Base-by-base conservation (phyloP, 352 stramenopile genomes). In the Aphanomyces invadans region DNA sequence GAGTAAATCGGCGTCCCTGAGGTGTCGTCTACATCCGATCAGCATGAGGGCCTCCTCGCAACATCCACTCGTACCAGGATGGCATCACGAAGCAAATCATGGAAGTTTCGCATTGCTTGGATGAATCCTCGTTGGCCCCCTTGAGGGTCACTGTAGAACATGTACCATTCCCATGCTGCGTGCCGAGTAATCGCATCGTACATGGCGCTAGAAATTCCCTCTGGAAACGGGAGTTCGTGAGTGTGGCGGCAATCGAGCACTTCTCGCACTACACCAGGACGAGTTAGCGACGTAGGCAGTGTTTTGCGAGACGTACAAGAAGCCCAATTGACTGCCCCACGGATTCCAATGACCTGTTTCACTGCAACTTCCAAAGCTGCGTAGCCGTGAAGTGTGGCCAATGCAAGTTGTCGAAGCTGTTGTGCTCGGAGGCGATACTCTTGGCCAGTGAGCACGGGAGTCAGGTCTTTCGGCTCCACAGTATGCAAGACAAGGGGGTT, bases 91-190 rank as follows among this genome's bases (percentile, higher is more conserved):
- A 57, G 21, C 49, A 57, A 38, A 15, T 7, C 19, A 17, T 57
- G 15, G 49, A 57, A 33, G 15, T 75, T 74, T 31, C 74, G 62
- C 19, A 91, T 77, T 23, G 79, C 84, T 31, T 71, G 61, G 36
- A 68, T 72, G 68, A 90, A 93, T 65, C 80, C 86, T 31, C 65
- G 69, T 10, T 76, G 72, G 69, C 80, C 89, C 52, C 90, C 85
- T 38, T 86, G 74, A 29, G 72, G 73, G 52, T 87, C 86, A 52
- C 80, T 76, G 70, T 91, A 91, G 15, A 90, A 65, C 9, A 76
- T 78, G 39, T 89, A 76, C 84, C 81, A 93, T 48, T 91, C 59
- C 82, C 81, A 90, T 5, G 78, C 82, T 46, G 90, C 81, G 15
- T 85, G 80, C 25, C 86, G 73, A 57, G 78, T 73, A 28, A 90